phyloP scores from a whole-genome alignment of 1,284 basidiomycete species.

The Naganishia albida region DNA sequence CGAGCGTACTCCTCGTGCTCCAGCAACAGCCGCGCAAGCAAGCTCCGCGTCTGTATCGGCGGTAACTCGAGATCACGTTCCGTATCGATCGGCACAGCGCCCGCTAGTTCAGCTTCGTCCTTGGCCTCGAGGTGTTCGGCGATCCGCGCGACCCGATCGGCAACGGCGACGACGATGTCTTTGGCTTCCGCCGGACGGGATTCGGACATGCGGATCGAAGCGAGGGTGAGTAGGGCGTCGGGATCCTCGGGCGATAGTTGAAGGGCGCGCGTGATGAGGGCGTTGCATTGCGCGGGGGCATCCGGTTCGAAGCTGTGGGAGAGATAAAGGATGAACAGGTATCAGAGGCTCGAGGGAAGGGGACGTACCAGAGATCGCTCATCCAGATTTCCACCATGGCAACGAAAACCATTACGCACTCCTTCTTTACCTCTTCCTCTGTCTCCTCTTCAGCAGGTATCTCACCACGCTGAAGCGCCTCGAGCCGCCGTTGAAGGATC shows the following conservation, averaged over 20 bases:
- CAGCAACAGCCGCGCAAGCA: slow-evolving; percentile 78
- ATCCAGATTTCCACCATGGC: slow-evolving; percentile 97
- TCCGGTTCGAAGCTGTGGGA: slow-evolving; percentile 69
- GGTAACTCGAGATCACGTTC: slow-evolving; percentile 57
- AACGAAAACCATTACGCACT: slow-evolving; percentile 78
- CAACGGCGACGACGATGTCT: slow-evolving; percentile 64
- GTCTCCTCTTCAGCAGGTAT: slow-evolving; percentile 50
- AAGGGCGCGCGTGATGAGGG: slow-evolving; percentile 71
- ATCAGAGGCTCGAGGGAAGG: background rate
- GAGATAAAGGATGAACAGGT: background rate
- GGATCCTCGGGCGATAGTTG: slow-evolving; percentile 72
- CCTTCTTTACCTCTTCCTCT: slow-evolving; percentile 65
- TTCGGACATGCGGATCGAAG: slow-evolving; percentile 87
- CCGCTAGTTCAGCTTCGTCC: slow-evolving; percentile 11
- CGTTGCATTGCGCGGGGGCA: slow-evolving; percentile 78
- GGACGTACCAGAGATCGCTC: slow-evolving; percentile 86
- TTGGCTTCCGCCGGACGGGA: slow-evolving; percentile 77
- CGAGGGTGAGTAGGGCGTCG: slow-evolving; percentile 77
- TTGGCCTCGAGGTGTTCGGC: slow-evolving; percentile 20
- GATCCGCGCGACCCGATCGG: background rate
- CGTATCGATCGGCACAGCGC: background rate
- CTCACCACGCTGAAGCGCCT: slow-evolving; percentile 34
- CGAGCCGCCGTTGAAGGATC: slow-evolving; percentile 69
- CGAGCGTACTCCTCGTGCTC: slow-evolving; percentile 71
- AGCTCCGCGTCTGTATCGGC: slow-evolving; percentile 69